Evolutionary conservation across 2,329 filamentous ascomycete species (phyloP).

Genomic region (Pseudogymnoascus sp.): DNA sequence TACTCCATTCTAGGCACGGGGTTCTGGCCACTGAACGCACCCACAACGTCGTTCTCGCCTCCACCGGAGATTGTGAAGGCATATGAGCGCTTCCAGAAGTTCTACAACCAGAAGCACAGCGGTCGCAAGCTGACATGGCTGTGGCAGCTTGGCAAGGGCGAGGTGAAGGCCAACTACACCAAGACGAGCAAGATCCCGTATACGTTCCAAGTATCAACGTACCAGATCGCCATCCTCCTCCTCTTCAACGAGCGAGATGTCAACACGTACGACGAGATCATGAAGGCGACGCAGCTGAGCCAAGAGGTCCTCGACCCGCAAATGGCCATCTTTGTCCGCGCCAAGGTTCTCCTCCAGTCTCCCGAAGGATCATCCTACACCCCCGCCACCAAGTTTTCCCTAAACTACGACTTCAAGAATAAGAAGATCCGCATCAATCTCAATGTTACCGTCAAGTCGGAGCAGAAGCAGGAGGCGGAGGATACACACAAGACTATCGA

Average conservation of each 20-base stretch:
- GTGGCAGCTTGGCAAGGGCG: conserved; percentile 97
- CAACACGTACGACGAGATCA: conserved; percentile 81
- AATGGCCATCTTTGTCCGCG: conserved; percentile 80
- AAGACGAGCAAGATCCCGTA: conserved; percentile 84
- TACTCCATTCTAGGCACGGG: conserved; percentile 93
- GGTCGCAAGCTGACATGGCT: conserved; percentile 96
- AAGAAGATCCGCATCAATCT: conserved; percentile 98
- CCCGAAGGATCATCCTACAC: conserved; percentile 69
- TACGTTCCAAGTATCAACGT: conserved; percentile 95
- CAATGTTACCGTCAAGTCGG: conserved; percentile 89
- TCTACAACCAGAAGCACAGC: conserved; percentile 94
- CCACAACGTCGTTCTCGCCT: conserved; percentile 80
- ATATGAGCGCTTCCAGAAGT: conserved; percentile 80
- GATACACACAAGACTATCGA: conserved; percentile 99
- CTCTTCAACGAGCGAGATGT: conserved; percentile 89
- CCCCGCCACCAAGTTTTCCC: conserved; percentile 68
- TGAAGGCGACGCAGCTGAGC: conserved; percentile 69
- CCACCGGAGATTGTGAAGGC: conserved; percentile 79
- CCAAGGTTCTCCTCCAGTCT: conserved; percentile 72
- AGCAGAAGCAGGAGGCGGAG: conserved; percentile 91
- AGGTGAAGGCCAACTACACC: conserved; percentile 89
- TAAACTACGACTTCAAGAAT: conserved; percentile 95
- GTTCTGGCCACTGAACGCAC: conserved; percentile 90
- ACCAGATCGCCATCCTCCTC: conserved; percentile 93
- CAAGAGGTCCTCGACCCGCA: conserved; percentile 81